Evolutionary conservation across 1,284 basidiomycete species (phyloP), one percentile per base, ranked within the genome.

Genomic region (Thecaphora frezii): DNA sequence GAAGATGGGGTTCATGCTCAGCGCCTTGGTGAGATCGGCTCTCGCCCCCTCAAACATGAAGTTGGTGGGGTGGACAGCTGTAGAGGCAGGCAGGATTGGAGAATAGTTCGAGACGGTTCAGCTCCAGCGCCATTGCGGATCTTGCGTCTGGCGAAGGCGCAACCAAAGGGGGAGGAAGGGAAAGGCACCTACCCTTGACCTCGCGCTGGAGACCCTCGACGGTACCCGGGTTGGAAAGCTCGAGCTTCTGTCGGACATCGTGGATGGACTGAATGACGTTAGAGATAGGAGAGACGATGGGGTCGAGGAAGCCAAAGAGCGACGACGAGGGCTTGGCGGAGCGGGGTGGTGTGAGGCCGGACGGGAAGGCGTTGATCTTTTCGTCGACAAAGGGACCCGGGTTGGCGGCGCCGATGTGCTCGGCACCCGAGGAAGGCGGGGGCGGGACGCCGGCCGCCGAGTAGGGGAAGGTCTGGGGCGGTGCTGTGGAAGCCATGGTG

Each of bases 31-130:
- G 71, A 98, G 84, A 83, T 99, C 96, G 46, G 96, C 96, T 72
- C 93, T 86, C 21, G 84, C 94, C 66, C 96, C 96, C 83, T 99
- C 96, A 80, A 97, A 98, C 79, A 93, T 87, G 82, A 89, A 94
- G 84, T 97, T 97, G 60, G 88, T 89, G 60, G 97, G 82, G 79
- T 92, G 91, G 19, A 92, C 94, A 61, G 86, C 91, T 94, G 76
- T 3, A 8, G 16, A 2, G 13, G 33, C 12, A 14, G 33, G 16
- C 18, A 3, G 25, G 24, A 33, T 7, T 12, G 37, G 42, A 38
- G 33, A 21, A 21, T 22, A 45, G 14, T 21, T 3, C 9, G 16
- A 24, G 8, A 14, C 26, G 8, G 14, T 26, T 42, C 23, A 54
- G 53, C 13, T 36, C 3, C 33, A 4, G 4, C 18, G n/a, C n/a